Evolutionary conservation across 2,329 filamentous ascomycete species (phyloP).

Genomic region (Ambrosiella xylebori): DNA sequence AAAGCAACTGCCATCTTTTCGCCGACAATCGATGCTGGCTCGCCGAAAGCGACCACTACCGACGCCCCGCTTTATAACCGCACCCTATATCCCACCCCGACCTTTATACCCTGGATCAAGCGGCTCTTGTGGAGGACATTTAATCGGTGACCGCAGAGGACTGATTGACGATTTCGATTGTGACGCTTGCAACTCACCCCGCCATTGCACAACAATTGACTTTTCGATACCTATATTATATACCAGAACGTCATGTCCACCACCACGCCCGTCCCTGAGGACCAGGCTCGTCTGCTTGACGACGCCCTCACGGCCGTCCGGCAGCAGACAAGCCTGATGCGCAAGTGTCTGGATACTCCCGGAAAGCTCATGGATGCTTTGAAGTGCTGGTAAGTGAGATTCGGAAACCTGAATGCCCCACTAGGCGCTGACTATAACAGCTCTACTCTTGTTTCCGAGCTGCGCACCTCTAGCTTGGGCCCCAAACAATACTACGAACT

Average conservation of each 20-base stretch:
- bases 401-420: background rate
- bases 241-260: conserved; percentile 23
- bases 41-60: background rate
- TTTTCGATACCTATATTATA: no score
- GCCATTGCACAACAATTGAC: no score
- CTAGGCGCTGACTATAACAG: conserved; percentile 29
- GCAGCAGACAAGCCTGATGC: conserved; percentile 94
- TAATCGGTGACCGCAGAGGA: no score
- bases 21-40: background rate
- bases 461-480: conserved; percentile 90
- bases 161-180: no score
- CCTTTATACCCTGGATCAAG: background rate
- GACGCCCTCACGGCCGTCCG: conserved; percentile 92
- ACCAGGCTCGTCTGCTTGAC: conserved; percentile 84
- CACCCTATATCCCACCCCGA: background rate
- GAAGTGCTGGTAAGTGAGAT: conserved; percentile 70
- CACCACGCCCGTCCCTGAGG: conserved; percentile 47
- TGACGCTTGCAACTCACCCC: no score
- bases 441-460: conserved; percentile 94
- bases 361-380: conserved; percentile 99
- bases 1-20: background rate
- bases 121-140: background rate
- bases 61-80: background rate
- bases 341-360: conserved; percentile 89
- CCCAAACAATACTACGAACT: conserved; percentile 99